Percentiles rank a stretch among this genome's conserved stretches.
Conservation (phyloP, 345 rosid species). For the Gossypium rotundifolium region DNA sequence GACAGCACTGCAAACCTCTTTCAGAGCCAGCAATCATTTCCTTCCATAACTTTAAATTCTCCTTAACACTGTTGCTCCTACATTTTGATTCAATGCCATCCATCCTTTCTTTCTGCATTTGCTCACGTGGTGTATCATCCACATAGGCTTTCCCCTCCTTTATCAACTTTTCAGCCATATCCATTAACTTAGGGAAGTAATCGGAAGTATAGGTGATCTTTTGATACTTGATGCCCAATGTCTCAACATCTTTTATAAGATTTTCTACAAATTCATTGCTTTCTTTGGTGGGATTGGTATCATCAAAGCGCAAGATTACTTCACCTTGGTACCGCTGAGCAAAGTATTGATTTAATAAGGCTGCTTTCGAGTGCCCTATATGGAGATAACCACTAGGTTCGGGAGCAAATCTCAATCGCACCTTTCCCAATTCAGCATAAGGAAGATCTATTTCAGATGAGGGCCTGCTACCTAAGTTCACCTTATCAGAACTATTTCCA, state of each 20-base stretch:
- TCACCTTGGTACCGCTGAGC: slow-evolving; percentile 82
- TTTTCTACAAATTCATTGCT: slow-evolving; percentile 94
- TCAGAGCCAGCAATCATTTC: slow-evolving; percentile 78
- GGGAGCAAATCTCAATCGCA: slow-evolving; percentile 83
- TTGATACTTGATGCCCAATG: slow-evolving; percentile 74
- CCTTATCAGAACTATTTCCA: slow-evolving; percentile 48
- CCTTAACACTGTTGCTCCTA: slow-evolving; percentile 59
- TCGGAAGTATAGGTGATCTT: slow-evolving; percentile 82
- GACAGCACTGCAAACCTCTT: slow-evolving; percentile 79
- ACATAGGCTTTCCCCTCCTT: slow-evolving; percentile 78
- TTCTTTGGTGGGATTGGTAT: slow-evolving; percentile 95
- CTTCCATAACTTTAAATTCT: slow-evolving; percentile 74
- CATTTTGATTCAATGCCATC: slow-evolving; percentile 87
- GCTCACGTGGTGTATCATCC: slow-evolving; percentile 84
- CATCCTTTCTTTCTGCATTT: slow-evolving; percentile 88
- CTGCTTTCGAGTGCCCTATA: slow-evolving; percentile 94
- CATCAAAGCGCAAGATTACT: slow-evolving; percentile 85
- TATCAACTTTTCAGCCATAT: slow-evolving; percentile 82
- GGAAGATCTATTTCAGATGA: slow-evolving; percentile 72
- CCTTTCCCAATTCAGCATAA: slow-evolving; percentile 73
- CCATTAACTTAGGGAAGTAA: slow-evolving; percentile 71
- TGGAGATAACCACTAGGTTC: slow-evolving; percentile 98
- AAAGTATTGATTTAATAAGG: slow-evolving; percentile 76
- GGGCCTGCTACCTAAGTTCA: slow-evolving; percentile 36
- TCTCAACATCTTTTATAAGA: slow-evolving; percentile 72